These are phyloP conservation scores for Pigoraptor vietnamica DNA, from an alignment of 78 protist genomes.

Conservation along the genomic window DNA sequence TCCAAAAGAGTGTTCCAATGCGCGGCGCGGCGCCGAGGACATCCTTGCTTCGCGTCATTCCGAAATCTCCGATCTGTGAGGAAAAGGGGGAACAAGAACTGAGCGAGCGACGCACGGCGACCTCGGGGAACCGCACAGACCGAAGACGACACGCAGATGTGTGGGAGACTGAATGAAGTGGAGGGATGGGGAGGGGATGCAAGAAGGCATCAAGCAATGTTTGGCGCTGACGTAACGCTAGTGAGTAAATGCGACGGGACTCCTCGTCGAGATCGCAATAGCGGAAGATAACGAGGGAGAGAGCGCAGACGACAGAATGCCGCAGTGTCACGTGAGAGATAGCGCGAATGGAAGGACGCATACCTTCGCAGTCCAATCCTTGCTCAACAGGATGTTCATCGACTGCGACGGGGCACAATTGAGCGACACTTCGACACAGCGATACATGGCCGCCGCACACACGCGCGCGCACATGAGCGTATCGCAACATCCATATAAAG, in stretches of 20 bases:
- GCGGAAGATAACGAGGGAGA: neutral
- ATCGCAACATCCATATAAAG: neutral
- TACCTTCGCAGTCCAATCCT: neutral
- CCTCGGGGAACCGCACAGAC: no score
- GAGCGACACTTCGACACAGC: neutral
- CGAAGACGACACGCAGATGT: neutral
- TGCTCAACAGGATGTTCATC: neutral
- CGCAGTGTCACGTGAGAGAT: neutral
- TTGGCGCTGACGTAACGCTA: neutral
- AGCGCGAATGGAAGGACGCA: neutral
- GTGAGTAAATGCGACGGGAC: neutral
- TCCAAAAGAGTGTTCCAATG: neutral
- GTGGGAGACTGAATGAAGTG: neutral
- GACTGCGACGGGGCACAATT: neutral
- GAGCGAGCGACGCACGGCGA: no score
- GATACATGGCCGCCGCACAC: neutral
- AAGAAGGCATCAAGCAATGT: neutral
- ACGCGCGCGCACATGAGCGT: neutral
- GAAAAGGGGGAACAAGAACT: no score
- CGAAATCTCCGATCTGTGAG: neutral
- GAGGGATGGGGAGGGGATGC: neutral
- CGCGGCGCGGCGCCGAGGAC: neutral
- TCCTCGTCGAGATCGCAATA: neutral
- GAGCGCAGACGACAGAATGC: neutral
- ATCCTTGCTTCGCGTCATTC: neutral